These are phyloP conservation scores for Pestalotiopsis sp. DNA, from an alignment of 2,329 filamentous ascomycete species.

Conservation along the genomic window DNA sequence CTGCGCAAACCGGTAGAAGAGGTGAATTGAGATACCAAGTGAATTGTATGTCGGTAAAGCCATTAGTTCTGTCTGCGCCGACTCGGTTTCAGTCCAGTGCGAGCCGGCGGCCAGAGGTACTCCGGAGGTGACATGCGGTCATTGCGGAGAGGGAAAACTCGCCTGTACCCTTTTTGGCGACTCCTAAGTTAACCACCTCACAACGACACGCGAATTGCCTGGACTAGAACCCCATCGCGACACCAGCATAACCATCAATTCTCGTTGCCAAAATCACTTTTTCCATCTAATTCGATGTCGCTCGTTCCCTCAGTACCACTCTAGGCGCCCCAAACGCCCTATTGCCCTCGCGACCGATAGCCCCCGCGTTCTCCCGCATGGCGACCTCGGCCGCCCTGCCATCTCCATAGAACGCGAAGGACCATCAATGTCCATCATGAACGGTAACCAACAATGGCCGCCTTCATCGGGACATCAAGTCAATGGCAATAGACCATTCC, in stretches of 20 bases:
- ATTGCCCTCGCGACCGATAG: conserved; percentile 52
- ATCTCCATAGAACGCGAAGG: conserved; percentile 51
- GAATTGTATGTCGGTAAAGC: not conserved
- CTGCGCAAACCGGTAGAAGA: not conserved
- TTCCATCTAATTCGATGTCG: conserved; percentile 55
- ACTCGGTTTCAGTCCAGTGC: not conserved
- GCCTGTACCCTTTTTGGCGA: conserved; percentile 15
- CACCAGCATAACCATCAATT: conserved; percentile 43
- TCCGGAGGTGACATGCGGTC: conserved; percentile 7
- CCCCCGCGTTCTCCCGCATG: conserved; percentile 51
- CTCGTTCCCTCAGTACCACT: conserved; percentile 51
- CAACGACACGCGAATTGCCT: conserved; percentile 51
- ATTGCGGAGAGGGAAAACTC: conserved; percentile 12
- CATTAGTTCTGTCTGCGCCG: not conserved
- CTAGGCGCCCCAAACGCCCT: conserved; percentile 48
- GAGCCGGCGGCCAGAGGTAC: not conserved
- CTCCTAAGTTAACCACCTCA: conserved; percentile 20
- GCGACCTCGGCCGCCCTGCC: conserved; percentile 48
- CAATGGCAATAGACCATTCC: conserved; percentile 52
- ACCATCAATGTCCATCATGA: conserved; percentile 66
- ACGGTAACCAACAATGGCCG: conserved; percentile 67
- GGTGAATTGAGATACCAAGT: not conserved
- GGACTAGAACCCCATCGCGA: conserved; percentile 52
- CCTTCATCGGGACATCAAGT: conserved; percentile 54
- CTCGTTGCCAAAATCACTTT: conserved; percentile 38